These are phyloP conservation scores for Dendrobium catenatum DNA, from an alignment of 106 monocot species.

Conservation along the genomic window DNA sequence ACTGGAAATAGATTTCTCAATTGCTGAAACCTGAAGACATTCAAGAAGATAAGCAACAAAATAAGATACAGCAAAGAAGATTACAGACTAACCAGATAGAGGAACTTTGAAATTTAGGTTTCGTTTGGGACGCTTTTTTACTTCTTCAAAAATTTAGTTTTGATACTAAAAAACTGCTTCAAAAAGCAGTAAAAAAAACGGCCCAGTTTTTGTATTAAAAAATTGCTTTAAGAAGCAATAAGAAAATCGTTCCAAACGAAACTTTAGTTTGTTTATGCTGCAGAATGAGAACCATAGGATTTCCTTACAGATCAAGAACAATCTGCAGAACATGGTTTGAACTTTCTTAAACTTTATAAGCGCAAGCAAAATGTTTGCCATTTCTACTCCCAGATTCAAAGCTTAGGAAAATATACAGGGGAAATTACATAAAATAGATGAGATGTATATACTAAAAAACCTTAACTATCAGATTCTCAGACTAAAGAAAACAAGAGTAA, in stretches of 20 bases:
- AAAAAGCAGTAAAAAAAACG: too few species aligned
- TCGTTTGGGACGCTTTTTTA: too few species aligned
- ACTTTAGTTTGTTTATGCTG: background rate
- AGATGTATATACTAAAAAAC: background rate
- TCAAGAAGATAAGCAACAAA: background rate
- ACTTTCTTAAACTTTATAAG: background rate
- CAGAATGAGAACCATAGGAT: background rate
- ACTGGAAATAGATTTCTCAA: conserved; percentile 56
- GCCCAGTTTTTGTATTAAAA: too few species aligned
- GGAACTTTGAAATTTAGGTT: background rate
- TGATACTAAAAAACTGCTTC: too few species aligned
- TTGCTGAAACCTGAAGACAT: conserved; percentile 39
- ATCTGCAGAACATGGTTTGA: background rate
- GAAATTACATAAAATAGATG: too few species aligned
- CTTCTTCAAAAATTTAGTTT: too few species aligned
- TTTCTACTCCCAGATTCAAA: background rate
- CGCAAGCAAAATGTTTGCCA: background rate
- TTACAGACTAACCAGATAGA: background rate
- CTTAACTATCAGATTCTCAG: background rate
- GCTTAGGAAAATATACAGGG: background rate
- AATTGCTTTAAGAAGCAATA: too few species aligned
- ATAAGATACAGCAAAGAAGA: background rate
- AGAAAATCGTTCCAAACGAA: too few species aligned
- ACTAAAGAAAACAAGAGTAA: background rate
- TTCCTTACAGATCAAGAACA: background rate